Conservation (phyloP, 1,139 yeast species). For the Hanseniaspora gamundiae region DNA sequence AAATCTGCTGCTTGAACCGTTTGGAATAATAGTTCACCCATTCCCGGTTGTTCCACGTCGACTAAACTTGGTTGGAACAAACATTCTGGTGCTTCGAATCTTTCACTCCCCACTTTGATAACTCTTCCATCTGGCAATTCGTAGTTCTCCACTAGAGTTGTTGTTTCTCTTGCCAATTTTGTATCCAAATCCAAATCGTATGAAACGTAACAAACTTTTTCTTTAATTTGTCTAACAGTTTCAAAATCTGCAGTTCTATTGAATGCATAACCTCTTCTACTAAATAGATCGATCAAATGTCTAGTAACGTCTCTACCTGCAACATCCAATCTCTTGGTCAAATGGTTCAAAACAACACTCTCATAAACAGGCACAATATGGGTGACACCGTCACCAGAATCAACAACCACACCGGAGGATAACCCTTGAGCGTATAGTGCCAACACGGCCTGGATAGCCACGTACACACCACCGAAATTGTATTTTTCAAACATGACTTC, state of each 20-base stretch:
- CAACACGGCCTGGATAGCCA: slow-evolving; percentile 94
- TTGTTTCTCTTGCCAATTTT: slow-evolving; percentile 82
- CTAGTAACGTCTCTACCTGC: slow-evolving; percentile 98
- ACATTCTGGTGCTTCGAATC: slow-evolving; percentile 98
- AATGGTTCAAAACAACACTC: slow-evolving; percentile 85
- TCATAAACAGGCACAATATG: slow-evolving; percentile 98
- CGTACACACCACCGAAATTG: slow-evolving; percentile 92
- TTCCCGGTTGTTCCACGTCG: slow-evolving; percentile 96
- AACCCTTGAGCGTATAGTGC: slow-evolving; percentile 96
- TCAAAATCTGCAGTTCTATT: slow-evolving; percentile 98
- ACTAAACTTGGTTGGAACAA: slow-evolving; percentile 92
- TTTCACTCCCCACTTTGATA: slow-evolving; percentile 86
- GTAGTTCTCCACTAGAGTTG: slow-evolving; percentile 79
- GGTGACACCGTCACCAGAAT: slow-evolving; percentile 91
- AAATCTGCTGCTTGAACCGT: slow-evolving; percentile 91
- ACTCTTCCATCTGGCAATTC: slow-evolving; percentile 96
- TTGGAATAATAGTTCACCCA: slow-evolving; percentile 84
- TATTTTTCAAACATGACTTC: slow-evolving; percentile 96
- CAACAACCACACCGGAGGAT: slow-evolving; percentile 97
- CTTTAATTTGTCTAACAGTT: slow-evolving; percentile 95
- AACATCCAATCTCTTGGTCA: slow-evolving; percentile 84
- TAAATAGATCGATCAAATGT: slow-evolving; percentile 74
- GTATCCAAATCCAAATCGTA: slow-evolving; percentile 87
- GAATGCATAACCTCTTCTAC: slow-evolving; percentile 95
- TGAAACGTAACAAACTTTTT: slow-evolving; percentile 87